A percentile compares a stretch with the other conserved stretches of the same genome.
Conservation (phyloP, 352 stramenopile species). For the Thraustochytrium sp. region DNA sequence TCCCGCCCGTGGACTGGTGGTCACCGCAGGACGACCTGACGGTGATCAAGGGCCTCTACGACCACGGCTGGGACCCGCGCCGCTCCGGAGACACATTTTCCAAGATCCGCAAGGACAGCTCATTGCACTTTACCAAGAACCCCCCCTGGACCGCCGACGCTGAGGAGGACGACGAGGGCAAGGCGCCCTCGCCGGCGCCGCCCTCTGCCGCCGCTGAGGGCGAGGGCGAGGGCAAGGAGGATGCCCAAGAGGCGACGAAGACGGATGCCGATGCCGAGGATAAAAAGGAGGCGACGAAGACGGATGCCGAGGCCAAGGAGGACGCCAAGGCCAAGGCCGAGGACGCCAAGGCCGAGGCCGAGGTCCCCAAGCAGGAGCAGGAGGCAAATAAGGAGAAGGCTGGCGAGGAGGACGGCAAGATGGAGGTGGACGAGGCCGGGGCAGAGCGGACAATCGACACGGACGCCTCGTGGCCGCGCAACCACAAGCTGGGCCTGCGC, state of each 20-base stretch:
- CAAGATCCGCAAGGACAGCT: neutral
- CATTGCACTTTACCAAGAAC: neutral
- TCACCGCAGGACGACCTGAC: neutral
- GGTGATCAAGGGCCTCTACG: neutral
- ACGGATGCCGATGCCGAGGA: neutral
- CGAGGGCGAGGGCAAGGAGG: neutral
- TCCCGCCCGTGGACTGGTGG: neutral
- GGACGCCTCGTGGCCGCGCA: neutral
- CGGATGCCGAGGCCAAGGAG: neutral
- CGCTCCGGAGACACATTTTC: neutral
- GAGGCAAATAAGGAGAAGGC: neutral
- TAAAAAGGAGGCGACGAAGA: neutral
- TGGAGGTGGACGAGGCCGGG: neutral
- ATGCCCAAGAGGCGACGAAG: neutral
- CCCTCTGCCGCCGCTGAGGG: neutral
- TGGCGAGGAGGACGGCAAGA: neutral
- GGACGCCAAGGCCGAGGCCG: neutral
- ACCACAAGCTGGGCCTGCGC: constrained; percentile 32
- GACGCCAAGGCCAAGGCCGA: neutral
- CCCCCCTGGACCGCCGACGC: neutral
- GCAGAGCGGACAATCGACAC: neutral
- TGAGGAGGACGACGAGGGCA: neutral
- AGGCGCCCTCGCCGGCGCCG: neutral
- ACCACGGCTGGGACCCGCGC: constrained; percentile 27
- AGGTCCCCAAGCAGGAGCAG: neutral